Evolutionary conservation across 2,329 filamentous ascomycete species (phyloP), one percentile per base, ranked within the genome.

Genomic region (Sordariomycetes sp.): DNA sequence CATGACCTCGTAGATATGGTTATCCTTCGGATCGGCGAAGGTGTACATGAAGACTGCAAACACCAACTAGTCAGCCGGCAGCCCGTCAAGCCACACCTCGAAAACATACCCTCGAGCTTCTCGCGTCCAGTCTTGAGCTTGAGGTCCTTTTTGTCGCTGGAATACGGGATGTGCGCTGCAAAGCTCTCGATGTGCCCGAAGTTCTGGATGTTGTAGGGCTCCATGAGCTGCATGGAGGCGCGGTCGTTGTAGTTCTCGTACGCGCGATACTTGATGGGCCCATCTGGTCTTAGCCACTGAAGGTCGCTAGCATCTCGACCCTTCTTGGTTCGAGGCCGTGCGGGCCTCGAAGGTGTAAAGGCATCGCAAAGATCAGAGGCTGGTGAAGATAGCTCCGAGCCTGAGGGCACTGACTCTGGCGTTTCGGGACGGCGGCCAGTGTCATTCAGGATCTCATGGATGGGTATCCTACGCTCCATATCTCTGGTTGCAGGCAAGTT

Each of bases 91-190:
- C 6, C 15, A n/a, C 6, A 20, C 12, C n/a, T 12, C 10, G 17
- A 14, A 8, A 18, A 39, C 55, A 49, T 64, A 92, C 90, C 84
- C 70, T 95, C 83, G 46, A 95, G 93, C 40, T 81, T 82, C 46
- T 93, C 85, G 35, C 87, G 70, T 2, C 86, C 86, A 4, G 90
- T 96, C 64, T 86, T 93, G 43, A 81, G 75, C 41, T 79, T 74
- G 48, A 95, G 94, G 39, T 81, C 73, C 57, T 93, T 94, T 67
- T 95, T 96, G 44, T 86, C 84, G 53, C 88, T 94, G 50, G 86
- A 88, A 59, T 96, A 96, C 0, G 90, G 90, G 39, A 95, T 94
- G 48, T 90, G 86, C 33, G 79, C 70, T 43, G 74, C 73, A 40
- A 68, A 80, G 20, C 72, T 63, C 30, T 63, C 59, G 41, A 82